Evolutionary conservation across 768 basidiomycete species (phyloP).

Genomic region (Fistulinella prunicolor): DNA sequence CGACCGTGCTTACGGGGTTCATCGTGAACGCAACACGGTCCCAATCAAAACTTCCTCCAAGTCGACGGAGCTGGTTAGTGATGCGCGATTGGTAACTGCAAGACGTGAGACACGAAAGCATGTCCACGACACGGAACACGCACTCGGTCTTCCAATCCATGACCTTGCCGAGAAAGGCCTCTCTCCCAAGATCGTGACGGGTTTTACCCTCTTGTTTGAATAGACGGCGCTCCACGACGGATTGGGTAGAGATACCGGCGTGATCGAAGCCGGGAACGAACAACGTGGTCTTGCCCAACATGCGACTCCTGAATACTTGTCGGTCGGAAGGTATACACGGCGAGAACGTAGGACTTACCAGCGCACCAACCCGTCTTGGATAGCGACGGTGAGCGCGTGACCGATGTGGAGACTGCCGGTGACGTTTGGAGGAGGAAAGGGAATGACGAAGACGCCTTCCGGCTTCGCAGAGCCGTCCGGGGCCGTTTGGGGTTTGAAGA

Average conservation of each 20-base stretch:
- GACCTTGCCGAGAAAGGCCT: slow-evolving; percentile 85
- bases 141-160: slow-evolving; percentile 98
- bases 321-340: neutral
- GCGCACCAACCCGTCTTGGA: slow-evolving; percentile 86
- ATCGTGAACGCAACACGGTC: slow-evolving; percentile 93
- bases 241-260: slow-evolving; percentile 97
- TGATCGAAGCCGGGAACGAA: slow-evolving; percentile 97
- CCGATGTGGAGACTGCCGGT: slow-evolving; percentile 96
- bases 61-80: slow-evolving; percentile 79
- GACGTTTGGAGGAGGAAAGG: slow-evolving; percentile 93
- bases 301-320: slow-evolving; percentile 70
- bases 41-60: slow-evolving; percentile 97
- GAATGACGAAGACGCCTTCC: slow-evolving; percentile 78
- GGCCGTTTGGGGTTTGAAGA: slow-evolving; percentile 74
- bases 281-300: slow-evolving; percentile 88
- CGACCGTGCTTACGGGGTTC: slow-evolving; percentile 59
- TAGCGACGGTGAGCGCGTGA: slow-evolving; percentile 86
- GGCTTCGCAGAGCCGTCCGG: slow-evolving; percentile 55
- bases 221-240: slow-evolving; percentile 91
- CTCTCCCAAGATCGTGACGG: slow-evolving; percentile 92
- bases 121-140: slow-evolving; percentile 29
- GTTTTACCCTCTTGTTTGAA: slow-evolving; percentile 80
- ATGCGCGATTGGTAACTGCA: slow-evolving; percentile 89
- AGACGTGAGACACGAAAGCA: neutral
- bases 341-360: slow-evolving; percentile 54